Percentiles rank a stretch among this genome's conserved stretches.
Evolutionary conservation across 177 flowering plant species (phyloP).

Genomic region (Vitis hybrid): DNA sequence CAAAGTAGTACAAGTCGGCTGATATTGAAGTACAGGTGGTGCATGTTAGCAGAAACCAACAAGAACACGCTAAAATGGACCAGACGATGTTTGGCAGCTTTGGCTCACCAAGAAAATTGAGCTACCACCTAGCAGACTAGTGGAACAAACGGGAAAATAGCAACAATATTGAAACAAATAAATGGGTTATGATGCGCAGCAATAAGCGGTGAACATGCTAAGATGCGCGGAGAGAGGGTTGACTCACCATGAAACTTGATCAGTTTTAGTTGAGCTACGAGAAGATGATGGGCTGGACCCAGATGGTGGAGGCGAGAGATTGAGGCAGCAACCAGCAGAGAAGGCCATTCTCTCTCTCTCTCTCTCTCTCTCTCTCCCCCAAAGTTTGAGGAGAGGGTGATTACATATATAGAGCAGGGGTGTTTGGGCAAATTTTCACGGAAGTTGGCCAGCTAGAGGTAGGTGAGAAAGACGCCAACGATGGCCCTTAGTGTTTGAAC

Average conservation of each 20-base stretch:
- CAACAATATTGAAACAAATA: background rate
- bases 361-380: background rate
- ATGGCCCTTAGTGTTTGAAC: background rate
- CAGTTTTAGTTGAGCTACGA: background rate
- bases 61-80: background rate
- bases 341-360: conserved; percentile 16
- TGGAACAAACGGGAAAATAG: background rate
- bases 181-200: no score
- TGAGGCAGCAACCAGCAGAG: conserved; percentile 24
- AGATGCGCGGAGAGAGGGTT: no score
- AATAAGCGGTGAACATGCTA: no score
- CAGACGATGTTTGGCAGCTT: background rate
- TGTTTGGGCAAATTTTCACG: background rate
- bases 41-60: background rate
- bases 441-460: conserved; percentile 7
- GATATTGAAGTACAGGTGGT: background rate
- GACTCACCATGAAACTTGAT: conserved; percentile 12
- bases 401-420: background rate
- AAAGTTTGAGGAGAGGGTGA: background rate
- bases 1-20: no score
- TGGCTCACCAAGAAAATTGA: no score
- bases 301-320: conserved; percentile 15
- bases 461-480: background rate
- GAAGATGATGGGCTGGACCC: background rate
- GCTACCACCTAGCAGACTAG: no score